Percentiles rank a stretch among this genome's conserved stretches.
phyloP scores from a whole-genome alignment of 2,329 filamentous ascomycete species.

The Trichoderma aggressivum region DNA sequence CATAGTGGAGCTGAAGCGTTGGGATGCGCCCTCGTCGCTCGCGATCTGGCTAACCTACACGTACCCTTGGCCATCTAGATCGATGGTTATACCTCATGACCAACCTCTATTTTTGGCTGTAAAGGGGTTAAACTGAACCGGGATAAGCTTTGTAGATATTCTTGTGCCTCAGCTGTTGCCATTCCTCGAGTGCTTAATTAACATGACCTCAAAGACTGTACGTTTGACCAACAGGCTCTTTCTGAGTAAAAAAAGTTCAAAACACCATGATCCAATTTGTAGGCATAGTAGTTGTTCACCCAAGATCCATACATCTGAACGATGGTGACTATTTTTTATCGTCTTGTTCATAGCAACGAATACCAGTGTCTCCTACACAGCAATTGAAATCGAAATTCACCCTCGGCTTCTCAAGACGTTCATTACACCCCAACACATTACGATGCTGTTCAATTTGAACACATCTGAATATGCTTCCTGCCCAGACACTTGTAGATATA shows the following conservation, averaged over 20 bases:
- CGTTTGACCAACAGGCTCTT: background rate
- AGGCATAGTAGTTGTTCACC: background rate
- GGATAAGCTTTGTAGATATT: background rate
- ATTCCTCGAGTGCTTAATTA: background rate
- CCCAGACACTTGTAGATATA: background rate
- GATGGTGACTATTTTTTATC: background rate
- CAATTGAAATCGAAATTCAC: background rate
- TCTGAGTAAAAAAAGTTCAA: background rate
- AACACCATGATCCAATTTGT: background rate
- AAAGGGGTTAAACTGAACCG: background rate
- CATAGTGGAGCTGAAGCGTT: background rate
- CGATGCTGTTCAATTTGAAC: background rate
- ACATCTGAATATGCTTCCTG: background rate
- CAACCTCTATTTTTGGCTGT: background rate
- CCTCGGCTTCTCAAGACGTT: background rate
- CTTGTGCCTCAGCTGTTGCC: background rate
- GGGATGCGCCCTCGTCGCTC: background rate
- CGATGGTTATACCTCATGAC: background rate
- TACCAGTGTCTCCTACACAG: background rate
- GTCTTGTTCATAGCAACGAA: background rate
- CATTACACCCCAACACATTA: background rate
- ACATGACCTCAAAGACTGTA: background rate
- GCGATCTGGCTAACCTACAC: background rate
- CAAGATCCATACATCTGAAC: no score
- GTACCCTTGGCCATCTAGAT: background rate